phyloP scores from a whole-genome alignment of 2,329 filamentous ascomycete genomes.

The Aspergillus clavatus region DNA sequence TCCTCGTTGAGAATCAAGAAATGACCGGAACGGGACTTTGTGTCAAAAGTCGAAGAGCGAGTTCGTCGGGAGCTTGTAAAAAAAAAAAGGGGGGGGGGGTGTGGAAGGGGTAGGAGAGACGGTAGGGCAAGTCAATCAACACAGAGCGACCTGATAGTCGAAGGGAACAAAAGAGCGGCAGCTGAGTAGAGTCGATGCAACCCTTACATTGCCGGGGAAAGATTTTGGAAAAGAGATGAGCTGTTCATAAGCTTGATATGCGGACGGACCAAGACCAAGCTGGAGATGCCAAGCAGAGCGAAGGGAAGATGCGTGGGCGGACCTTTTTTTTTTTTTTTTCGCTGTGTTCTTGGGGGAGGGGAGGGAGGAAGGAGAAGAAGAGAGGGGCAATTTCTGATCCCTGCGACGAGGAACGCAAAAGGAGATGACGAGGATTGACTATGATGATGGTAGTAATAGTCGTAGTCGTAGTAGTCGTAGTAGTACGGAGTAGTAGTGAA shows the following conservation, averaged over 20 bases:
- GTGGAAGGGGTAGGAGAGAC: too few relatives aligned
- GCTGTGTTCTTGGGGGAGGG: too few relatives aligned
- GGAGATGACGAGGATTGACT: too few relatives aligned
- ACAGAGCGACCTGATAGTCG: slow-evolving; percentile 3
- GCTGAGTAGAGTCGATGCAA: neutral
- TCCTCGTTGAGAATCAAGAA: slow-evolving; percentile 7
- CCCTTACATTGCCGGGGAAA: neutral
- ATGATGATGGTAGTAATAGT: too few relatives aligned
- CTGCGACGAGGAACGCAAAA: neutral
- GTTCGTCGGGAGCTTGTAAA: slow-evolving; percentile 3
- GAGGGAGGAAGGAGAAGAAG: neutral
- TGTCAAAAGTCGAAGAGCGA: slow-evolving; percentile 11
- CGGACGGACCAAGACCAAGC: neutral
- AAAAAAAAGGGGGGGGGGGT: slow-evolving; percentile 13
- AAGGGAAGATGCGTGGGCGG: too few relatives aligned
- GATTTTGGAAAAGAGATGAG: neutral
- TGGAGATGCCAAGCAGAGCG: neutral
- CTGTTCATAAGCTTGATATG: neutral
- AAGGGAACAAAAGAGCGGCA: neutral
- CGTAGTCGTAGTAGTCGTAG: too few relatives aligned
- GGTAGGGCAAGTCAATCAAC: slow-evolving; percentile 15
- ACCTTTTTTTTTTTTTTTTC: too few relatives aligned
- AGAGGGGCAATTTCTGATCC: neutral
- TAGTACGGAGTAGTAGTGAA: too few relatives aligned
- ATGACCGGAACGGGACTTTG: slow-evolving; percentile 3